These are phyloP conservation scores for Lepidium didymum DNA, from an alignment of 345 rosid genomes.

Conservation along the genomic window DNA sequence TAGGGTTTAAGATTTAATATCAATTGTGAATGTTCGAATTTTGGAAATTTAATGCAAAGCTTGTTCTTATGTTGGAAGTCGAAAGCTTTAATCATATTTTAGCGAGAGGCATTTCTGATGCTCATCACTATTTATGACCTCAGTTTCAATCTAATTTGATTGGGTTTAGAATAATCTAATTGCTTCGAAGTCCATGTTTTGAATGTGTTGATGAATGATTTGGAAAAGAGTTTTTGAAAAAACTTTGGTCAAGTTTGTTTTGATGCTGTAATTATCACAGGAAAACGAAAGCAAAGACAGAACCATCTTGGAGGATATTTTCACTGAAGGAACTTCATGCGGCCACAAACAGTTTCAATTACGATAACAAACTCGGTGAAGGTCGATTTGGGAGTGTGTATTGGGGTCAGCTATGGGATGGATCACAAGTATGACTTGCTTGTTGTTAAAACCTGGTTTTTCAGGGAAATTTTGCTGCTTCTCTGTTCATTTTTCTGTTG, in stretches of 20 bases:
- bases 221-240: not conserved
- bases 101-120: not conserved
- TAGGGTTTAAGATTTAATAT: not conserved
- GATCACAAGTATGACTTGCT: conserved; percentile 59
- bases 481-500: not conserved
- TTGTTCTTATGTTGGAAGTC: not conserved
- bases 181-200: not conserved
- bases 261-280: conserved; percentile 26
- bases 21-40: not conserved
- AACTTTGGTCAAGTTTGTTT: conserved; percentile 8
- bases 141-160: not conserved
- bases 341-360: conserved; percentile 93
- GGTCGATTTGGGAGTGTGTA: conserved; percentile 96
- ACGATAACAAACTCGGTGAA: conserved; percentile 98
- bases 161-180: not conserved
- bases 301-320: conserved; percentile 76
- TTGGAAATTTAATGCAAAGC: not conserved
- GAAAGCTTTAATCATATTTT: not conserved
- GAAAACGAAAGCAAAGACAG: conserved; percentile 54
- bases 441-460: not conserved
- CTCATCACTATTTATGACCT: not conserved
- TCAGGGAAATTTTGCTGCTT: not conserved
- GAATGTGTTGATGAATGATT: not conserved
- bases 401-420: conserved; percentile 99
- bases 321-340: conserved; percentile 87